Base-by-base conservation (phyloP, 441 rosid species). In the Theobroma grandiflorum region DNA sequence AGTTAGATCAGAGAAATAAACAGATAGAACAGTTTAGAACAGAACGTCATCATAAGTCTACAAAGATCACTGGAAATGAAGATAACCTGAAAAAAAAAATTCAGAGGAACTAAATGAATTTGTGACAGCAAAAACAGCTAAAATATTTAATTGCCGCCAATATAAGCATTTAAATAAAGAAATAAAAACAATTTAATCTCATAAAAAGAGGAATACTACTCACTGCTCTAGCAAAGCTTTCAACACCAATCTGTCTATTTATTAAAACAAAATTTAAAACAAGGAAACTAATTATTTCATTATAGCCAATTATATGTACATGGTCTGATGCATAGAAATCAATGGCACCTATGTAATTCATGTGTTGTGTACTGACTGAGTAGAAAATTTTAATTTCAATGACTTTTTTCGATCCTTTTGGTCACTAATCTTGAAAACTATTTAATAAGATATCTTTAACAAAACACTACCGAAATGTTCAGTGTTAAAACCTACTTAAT, bases 1-100 rank as follows among this genome's bases (percentile, higher is more conserved):
- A 74, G 77, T 4, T 18, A 38, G 64, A 55, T 73, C 52, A 22
- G 22, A 74, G 20, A 59, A 74, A 58, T 58, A 74, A 42, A 59
- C 26, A 59, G 37, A 74, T 73, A 47, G 22, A 69, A 57, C 37
- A 40, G 53, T 58, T 42, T 58, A 74, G 67, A 42, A 57, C 55
- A 42, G 55, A 8, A 33, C 33, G 64, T 47, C 49, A 63, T 33
- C 38, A 49, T 8, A 65, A 8, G 33, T 14, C 2, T 59, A 59
- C 38, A 64, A 76, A 7, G 52, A 16, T 50, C 26, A 65, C 12
- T 0, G 7, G 37, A n/a, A 62, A 50, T 50, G 47, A 63, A 53
- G 49, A 31, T 8, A 26, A 31, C 18, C n/a, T 53, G 0, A 26
- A 26, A 26, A 55, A 4, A 55, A 73, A 38, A 10, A 18, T 52